Percentiles rank a stretch among this genome's conserved stretches.
Evolutionary conservation across 768 basidiomycete species (phyloP).

Genomic region (Termitomyces sp.): DNA sequence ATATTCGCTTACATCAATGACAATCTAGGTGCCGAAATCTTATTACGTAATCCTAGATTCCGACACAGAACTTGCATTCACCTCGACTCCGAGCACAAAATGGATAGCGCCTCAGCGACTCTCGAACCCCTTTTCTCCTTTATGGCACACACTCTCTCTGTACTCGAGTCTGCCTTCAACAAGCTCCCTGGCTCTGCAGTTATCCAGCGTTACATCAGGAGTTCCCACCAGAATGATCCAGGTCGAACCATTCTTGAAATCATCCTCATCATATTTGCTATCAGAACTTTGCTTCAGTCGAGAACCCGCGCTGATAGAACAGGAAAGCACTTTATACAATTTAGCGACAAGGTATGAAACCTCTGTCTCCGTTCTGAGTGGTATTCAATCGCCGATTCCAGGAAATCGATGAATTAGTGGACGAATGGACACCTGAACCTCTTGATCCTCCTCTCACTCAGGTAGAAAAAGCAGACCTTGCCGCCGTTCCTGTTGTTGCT

Average conservation of each 20-base stretch:
- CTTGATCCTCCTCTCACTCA: conserved; percentile 61
- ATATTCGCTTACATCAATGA: too few species aligned
- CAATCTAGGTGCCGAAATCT: background rate
- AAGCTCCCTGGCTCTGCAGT: conserved; percentile 80
- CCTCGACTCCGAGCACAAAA: conserved; percentile 6
- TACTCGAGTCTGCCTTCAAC: conserved; percentile 65
- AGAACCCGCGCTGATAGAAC: conserved; percentile 83
- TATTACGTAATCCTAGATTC: background rate
- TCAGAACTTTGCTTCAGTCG: conserved; percentile 87
- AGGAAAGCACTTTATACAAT: conserved; percentile 87
- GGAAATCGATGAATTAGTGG: conserved; percentile 97
- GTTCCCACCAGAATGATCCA: conserved; percentile 95
- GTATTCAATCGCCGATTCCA: conserved; percentile 25
- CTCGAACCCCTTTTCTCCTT: conserved; percentile 58
- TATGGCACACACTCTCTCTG: conserved; percentile 57
- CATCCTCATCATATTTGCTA: conserved; percentile 82
- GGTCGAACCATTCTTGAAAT: conserved; percentile 88
- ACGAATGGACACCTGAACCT: conserved; percentile 91
- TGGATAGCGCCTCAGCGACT: conserved; percentile 32
- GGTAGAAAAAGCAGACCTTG: conserved; percentile 66
- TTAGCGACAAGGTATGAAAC: conserved; percentile 78
- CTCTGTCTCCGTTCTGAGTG: background rate
- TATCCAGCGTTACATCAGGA: conserved; percentile 86
- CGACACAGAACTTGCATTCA: background rate
- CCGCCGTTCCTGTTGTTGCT: conserved; percentile 68